phyloP scores from a whole-genome alignment of 2,329 filamentous ascomycete species.

The Fusarium chuoi region DNA sequence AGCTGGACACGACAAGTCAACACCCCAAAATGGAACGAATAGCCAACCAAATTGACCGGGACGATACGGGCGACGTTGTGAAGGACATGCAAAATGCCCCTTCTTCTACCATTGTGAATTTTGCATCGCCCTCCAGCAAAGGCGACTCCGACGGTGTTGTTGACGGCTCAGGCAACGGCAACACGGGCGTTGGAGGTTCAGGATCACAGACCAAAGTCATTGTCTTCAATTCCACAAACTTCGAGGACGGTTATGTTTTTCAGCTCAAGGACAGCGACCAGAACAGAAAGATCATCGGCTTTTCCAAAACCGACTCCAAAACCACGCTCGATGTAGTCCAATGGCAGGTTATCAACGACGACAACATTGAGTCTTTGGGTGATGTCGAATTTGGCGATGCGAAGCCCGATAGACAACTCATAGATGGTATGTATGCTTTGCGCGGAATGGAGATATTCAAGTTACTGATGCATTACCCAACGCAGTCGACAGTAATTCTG shows the following conservation, averaged over 20 bases:
- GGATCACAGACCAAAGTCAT: neutral
- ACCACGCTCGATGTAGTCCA: neutral
- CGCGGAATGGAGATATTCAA: neutral
- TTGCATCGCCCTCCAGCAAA: neutral
- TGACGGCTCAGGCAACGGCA: neutral
- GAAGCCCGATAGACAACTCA: neutral
- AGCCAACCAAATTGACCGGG: neutral
- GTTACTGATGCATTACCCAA: neutral
- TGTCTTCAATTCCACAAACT: neutral
- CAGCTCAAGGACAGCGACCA: neutral
- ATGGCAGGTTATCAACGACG: neutral
- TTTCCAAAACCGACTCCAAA: neutral
- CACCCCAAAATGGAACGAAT: constrained; percentile 22
- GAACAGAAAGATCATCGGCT: neutral
- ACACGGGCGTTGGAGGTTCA: neutral
- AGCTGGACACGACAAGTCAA: neutral
- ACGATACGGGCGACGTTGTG: neutral
- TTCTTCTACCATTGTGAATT: neutral
- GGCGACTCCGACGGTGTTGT: neutral
- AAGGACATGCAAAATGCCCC: neutral
- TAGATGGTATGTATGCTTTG: neutral
- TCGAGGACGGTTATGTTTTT: neutral
- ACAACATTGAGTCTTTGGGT: neutral
- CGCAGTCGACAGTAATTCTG: neutral
- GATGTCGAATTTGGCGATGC: neutral